phyloP scores from a whole-genome alignment of 768 basidiomycete genomes.

The Mycena crocata region DNA sequence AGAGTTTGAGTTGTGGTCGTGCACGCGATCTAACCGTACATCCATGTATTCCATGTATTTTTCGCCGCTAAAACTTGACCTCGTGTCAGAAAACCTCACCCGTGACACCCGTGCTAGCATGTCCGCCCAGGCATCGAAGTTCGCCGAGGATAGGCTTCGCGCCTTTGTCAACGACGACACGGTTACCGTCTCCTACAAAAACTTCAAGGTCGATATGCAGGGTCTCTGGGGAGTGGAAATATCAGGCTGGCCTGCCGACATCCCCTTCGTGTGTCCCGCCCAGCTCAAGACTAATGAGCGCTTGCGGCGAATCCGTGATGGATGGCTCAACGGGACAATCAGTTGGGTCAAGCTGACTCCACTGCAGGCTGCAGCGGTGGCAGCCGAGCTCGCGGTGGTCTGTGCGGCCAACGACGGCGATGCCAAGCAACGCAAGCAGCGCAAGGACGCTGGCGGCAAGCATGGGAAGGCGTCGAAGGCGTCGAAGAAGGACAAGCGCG shows the following conservation, averaged over 20 bases:
- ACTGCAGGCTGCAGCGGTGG: neutral
- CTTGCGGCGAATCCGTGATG: neutral
- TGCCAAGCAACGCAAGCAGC: neutral
- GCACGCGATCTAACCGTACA: no score
- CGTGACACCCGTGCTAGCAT: neutral
- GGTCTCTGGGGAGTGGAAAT: neutral
- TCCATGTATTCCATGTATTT: no score
- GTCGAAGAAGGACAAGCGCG: no score
- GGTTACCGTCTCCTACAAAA: neutral
- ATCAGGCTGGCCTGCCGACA: neutral
- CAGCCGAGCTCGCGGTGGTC: neutral
- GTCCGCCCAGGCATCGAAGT: neutral
- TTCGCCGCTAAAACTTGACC: no score
- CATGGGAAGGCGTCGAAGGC: no score
- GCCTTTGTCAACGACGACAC: neutral
- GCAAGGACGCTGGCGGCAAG: no score
- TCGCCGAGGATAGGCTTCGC: neutral
- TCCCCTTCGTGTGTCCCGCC: neutral
- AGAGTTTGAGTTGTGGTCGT: no score
- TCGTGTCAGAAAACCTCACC: neutral
- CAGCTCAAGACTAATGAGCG: neutral
- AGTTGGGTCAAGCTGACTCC: neutral
- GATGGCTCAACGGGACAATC: neutral
- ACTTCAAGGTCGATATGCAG: neutral
- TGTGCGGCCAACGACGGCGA: neutral